Evolutionary conservation across 495 filamentous ascomycete species (phyloP), one percentile per base, ranked within the genome.

Genomic region (Astrocystis sublimbata): DNA sequence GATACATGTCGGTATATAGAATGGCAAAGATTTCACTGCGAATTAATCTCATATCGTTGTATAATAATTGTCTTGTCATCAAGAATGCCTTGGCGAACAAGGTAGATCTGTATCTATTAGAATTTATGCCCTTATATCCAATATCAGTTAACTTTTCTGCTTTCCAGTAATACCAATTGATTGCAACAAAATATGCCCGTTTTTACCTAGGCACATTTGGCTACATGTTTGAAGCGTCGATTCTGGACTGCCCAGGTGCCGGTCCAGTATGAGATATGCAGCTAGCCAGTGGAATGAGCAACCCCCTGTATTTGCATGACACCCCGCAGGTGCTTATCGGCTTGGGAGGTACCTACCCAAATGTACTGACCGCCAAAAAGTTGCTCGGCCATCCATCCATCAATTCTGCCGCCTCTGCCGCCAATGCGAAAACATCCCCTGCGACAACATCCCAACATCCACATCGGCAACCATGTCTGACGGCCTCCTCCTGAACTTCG

Each of bases 401-500:
- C 47, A 70, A 65, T 71, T 68, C 64, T 67, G 61, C 65, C 65
- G 36, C 51, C 33, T 54, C 42, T 54, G 24, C 6, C 58, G 5
- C 43, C 46, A 28, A 28, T 23, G 24, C 45, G n/a, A 28, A 23
- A n/a, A 54, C 60, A 43, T 68, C 55, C 62, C 40, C 52, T 21
- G 30, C 35, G 8, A 26, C 46, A 40, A 36, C 24, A 5, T 26
- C 21, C 52, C 60, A 43, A 36, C 60, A 7, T 24, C 50, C 24
- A 54, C 58, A 43, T 42, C 28, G 28, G 23, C 58, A 7, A 65
- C 17, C 51, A 97, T 97, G 93, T 91, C 92, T 21, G 92, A 97
- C 78, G 90, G 91, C 52, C 89, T 98, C 85, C 84, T 97, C 49
- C 81, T 97, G 73, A 98, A 98, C 72, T 97, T 97, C 71, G 83